Conservation (phyloP, 345 rosid species). For the Hibiscus tridactylites region DNA sequence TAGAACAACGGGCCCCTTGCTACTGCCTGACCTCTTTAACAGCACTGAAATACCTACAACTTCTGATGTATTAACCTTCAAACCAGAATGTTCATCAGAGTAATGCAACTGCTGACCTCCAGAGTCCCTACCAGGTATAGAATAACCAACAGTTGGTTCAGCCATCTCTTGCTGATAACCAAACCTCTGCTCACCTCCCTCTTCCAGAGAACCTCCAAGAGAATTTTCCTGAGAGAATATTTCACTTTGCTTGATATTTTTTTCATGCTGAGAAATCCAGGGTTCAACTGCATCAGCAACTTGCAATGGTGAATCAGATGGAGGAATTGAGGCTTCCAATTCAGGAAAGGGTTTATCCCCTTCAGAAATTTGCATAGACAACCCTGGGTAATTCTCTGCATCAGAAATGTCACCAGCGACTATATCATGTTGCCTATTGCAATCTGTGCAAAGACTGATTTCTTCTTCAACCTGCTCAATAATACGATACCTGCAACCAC, state of each 20-base stretch:
- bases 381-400: constrained; percentile 21
- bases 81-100: constrained; percentile 21
- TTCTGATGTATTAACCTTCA: constrained; percentile 37
- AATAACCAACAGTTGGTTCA: constrained; percentile 28
- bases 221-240: constrained; percentile 27
- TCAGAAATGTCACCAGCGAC: constrained; percentile 23
- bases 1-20: constrained; percentile 57
- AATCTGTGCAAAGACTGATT: constrained; percentile 56
- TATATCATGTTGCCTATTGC: constrained; percentile 40
- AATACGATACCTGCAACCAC: constrained; percentile 46
- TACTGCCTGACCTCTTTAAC: constrained; percentile 73
- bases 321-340: constrained; percentile 15
- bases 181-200: constrained; percentile 32
- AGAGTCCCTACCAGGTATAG: constrained; percentile 21
- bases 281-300: constrained; percentile 27
- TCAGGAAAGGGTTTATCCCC: constrained; percentile 25
- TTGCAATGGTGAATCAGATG: constrained; percentile 22
- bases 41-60: constrained; percentile 59
- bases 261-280: constrained; percentile 23
- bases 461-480: constrained; percentile 34
- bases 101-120: constrained; percentile 26
- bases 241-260: constrained; percentile 26
- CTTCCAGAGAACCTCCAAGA: constrained; percentile 22
- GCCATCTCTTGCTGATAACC: constrained; percentile 27
- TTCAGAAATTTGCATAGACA: constrained; percentile 23